Percentiles rank a stretch among this genome's conserved stretches.
These are phyloP conservation scores for Galerina sulciceps DNA, from an alignment of 768 basidiomycete genomes.

Conservation along the genomic window DNA sequence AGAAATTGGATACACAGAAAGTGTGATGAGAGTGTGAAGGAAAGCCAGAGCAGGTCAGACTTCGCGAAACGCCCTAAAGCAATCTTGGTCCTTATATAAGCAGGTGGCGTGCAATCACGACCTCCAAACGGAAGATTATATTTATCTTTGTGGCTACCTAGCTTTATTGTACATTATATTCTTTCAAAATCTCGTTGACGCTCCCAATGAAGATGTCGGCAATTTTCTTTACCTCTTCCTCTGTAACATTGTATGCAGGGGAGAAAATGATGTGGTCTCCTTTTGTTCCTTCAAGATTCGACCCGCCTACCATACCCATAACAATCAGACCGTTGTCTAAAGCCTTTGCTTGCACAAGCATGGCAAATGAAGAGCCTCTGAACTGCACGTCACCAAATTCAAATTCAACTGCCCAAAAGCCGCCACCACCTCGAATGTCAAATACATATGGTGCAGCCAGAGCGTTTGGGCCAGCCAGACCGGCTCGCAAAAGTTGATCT, in stretches of 20 bases:
- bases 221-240: constrained; percentile 70
- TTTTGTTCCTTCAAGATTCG: constrained; percentile 67
- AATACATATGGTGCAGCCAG: constrained; percentile 68
- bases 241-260: constrained; percentile 80
- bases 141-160: background rate
- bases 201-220: constrained; percentile 67
- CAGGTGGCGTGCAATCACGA: constrained; percentile 39
- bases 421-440: constrained; percentile 83
- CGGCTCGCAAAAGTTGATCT: constrained; percentile 55
- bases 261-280: constrained; percentile 77
- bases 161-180: constrained; percentile 29
- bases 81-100: constrained; percentile 49
- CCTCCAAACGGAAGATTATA: background rate
- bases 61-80: constrained; percentile 38
- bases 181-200: constrained; percentile 64
- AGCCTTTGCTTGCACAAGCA: constrained; percentile 71
- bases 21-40: constrained; percentile 35
- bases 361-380: constrained; percentile 60
- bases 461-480: constrained; percentile 59
- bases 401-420: constrained; percentile 87
- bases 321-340: constrained; percentile 69
- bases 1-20: constrained; percentile 29
- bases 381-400: constrained; percentile 65
- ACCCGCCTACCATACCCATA: constrained; percentile 77
- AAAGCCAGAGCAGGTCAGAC: constrained; percentile 33